Conservation (phyloP, 345 rosid species). For the Gossypium turneri region DNA sequence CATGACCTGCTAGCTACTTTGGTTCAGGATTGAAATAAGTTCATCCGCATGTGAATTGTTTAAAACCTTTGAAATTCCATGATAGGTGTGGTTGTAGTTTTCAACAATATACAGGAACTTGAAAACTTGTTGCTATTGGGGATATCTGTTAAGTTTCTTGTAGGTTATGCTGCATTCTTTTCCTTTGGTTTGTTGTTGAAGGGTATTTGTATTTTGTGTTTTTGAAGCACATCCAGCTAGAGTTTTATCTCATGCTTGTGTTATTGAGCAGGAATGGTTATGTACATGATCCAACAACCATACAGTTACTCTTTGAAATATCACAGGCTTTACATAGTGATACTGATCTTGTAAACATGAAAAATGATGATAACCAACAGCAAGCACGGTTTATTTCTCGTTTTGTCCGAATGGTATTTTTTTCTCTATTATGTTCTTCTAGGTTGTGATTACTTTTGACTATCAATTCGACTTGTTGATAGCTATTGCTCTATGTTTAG, state of each 20-base stretch:
- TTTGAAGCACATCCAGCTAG: constrained; percentile 11
- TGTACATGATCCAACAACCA: constrained; percentile 49
- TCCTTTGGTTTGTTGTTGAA: constrained; percentile 5
- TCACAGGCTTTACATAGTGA: constrained; percentile 61
- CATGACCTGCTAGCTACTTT: background rate
- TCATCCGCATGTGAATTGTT: background rate
- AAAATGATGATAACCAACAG: constrained; percentile 67
- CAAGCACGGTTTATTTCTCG: constrained; percentile 55
- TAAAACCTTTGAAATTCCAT: constrained; percentile 1
- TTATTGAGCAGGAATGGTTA: constrained; percentile 54
- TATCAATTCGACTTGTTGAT: constrained; percentile 19
- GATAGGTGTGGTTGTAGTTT: background rate
- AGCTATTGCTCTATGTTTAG: constrained; percentile 36
- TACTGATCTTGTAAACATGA: constrained; percentile 51
- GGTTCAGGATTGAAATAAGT: background rate
- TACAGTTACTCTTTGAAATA: constrained; percentile 73
- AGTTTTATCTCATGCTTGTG: constrained; percentile 12
- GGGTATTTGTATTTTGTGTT: constrained; percentile 8
- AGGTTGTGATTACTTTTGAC: background rate
- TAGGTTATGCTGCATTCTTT: background rate
- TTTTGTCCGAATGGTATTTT: constrained; percentile 64
- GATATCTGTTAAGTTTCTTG: background rate
- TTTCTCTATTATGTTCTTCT: background rate
- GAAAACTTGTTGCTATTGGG: background rate
- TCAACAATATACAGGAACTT: background rate